phyloP scores from a whole-genome alignment of 2,329 filamentous ascomycete genomes.

The Aspergillus melleus region DNA sequence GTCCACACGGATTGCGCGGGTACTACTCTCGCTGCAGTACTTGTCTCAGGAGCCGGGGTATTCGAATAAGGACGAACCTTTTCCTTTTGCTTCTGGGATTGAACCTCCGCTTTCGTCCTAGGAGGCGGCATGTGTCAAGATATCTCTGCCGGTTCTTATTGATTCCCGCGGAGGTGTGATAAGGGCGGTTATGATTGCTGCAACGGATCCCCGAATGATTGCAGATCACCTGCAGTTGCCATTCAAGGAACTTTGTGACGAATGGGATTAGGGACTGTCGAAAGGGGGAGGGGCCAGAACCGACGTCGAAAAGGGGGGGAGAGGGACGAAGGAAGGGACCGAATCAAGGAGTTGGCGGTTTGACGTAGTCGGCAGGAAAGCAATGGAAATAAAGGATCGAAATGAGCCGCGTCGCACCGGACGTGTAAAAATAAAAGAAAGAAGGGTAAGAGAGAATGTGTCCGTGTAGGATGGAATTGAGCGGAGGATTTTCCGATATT shows the following conservation, averaged over 20 bases:
- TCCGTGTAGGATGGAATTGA: neutral
- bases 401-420: neutral
- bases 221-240: slow-evolving; percentile 16
- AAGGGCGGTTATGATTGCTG: slow-evolving; percentile 18
- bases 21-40: neutral
- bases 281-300: slow-evolving; percentile 4
- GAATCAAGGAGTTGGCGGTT: slow-evolving; percentile 5
- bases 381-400: neutral
- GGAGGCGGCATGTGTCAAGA: slow-evolving; percentile 45
- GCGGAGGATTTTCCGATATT: neutral
- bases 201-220: slow-evolving; percentile 14
- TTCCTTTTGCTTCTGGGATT: slow-evolving; percentile 60
- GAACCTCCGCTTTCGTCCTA: slow-evolving; percentile 52
- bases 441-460: slow-evolving; percentile 2
- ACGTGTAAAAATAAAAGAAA: slow-evolving; percentile 4
- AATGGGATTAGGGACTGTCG: neutral
- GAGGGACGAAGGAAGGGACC: slow-evolving; percentile 4
- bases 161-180: slow-evolving; percentile 22
- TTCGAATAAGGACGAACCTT: slow-evolving; percentile 46
- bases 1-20: neutral
- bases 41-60: neutral
- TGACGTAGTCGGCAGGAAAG: slow-evolving; percentile 6
- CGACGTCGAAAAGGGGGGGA: slow-evolving; percentile 15
- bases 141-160: slow-evolving; percentile 26
- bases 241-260: slow-evolving; percentile 19